Percentiles rank a stretch among this genome's conserved stretches.
Conservation (phyloP, 2,329 filamentous ascomycete genomes). For the Cladorrhinum sp. region DNA sequence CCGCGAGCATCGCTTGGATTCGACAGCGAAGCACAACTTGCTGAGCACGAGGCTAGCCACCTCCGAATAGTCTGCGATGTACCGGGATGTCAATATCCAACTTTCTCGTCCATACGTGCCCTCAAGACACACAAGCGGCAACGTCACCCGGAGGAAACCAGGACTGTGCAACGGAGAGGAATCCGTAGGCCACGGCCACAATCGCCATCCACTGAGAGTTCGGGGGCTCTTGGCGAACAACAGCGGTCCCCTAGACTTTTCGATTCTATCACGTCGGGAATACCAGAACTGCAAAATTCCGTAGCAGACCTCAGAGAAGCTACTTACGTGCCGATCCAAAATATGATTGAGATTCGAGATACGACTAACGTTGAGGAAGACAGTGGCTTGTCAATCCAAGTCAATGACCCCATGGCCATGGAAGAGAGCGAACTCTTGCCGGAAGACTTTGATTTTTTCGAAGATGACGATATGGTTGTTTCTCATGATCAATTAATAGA, state of each 20-base stretch:
- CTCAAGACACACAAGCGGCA: not conserved
- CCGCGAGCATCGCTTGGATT: slow-evolving; percentile 22
- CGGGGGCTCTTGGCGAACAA: not conserved
- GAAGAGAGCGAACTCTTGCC: no score
- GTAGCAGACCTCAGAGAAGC: no score
- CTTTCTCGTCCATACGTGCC: slow-evolving; percentile 2
- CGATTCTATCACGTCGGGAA: not conserved
- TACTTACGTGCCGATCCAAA: not conserved
- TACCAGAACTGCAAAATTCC: not conserved
- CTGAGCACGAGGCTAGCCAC: slow-evolving; percentile 21
- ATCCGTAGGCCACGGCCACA: not conserved
- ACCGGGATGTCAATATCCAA: slow-evolving; percentile 26
- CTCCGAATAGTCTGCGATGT: slow-evolving; percentile 26
- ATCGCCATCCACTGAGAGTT: no score
- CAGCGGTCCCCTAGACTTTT: not conserved
- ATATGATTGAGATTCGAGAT: not conserved
- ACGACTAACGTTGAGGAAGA: not conserved
- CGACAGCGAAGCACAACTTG: slow-evolving; percentile 5
- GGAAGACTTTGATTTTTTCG: no score
- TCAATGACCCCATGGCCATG: no score
- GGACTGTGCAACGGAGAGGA: not conserved
- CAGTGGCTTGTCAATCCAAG: no score
- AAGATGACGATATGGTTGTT: no score
- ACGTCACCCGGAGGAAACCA: not conserved
- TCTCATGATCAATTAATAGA: no score